Evolutionary conservation across 2,329 filamentous ascomycete species (phyloP).

Genomic region (Cladobotryum mycophilum): DNA sequence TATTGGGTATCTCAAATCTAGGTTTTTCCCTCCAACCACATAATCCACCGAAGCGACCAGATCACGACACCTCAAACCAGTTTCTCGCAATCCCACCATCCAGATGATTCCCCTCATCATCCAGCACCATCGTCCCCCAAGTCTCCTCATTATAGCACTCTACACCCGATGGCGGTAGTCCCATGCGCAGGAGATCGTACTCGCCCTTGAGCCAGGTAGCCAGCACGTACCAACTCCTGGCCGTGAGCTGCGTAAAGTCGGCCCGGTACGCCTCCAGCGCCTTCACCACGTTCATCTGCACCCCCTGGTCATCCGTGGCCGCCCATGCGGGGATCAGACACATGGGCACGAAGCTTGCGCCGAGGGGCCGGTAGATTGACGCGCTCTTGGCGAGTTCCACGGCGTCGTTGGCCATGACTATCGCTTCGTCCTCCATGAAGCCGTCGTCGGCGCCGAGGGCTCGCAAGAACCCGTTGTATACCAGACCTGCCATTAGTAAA

Average conservation of each 20-base stretch:
- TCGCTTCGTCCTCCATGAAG: slow-evolving; percentile 14
- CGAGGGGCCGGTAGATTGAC: slow-evolving; percentile 19
- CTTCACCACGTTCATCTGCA: slow-evolving; percentile 6
- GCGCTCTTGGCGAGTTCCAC: slow-evolving; percentile 18
- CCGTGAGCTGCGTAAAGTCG: slow-evolving; percentile 12
- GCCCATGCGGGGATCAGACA: slow-evolving; percentile 22
- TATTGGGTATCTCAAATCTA: too few species aligned
- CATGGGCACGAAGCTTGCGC: slow-evolving; percentile 21
- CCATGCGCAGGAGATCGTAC: slow-evolving; percentile 2
- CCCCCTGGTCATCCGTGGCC: slow-evolving; percentile 21
- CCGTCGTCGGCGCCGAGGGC: slow-evolving; percentile 14
- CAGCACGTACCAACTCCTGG: slow-evolving; percentile 9
- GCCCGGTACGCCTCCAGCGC: slow-evolving; percentile 16
- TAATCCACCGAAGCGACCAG: too few species aligned
- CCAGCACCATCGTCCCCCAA: slow-evolving; percentile 7
- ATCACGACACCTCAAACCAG: slow-evolving; percentile 1
- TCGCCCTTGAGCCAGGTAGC: slow-evolving; percentile 7
- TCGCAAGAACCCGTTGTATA: slow-evolving; percentile 18
- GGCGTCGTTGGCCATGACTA: slow-evolving; percentile 17
- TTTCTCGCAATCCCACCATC: not conserved
- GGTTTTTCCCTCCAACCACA: too few species aligned
- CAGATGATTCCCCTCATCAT: slow-evolving; percentile 2
- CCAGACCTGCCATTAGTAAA: not conserved
- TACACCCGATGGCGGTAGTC: not conserved
- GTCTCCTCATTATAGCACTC: slow-evolving; percentile 1